Base-by-base conservation (phyloP, 176 grass and related monocot genomes). In the Cocos nucifera region DNA sequence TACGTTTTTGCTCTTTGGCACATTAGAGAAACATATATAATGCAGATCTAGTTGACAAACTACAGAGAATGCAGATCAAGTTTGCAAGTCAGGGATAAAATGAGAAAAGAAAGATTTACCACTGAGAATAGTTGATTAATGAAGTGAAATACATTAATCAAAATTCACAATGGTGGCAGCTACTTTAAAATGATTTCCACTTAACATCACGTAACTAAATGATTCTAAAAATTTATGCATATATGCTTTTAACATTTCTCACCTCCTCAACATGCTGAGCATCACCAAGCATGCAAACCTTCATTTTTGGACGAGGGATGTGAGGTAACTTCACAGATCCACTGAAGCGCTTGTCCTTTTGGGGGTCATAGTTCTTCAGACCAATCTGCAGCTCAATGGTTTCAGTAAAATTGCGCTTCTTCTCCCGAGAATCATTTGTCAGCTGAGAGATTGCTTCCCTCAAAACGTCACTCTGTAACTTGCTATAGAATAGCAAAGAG, bases 241-340 rank as follows among this genome's bases (percentile, higher is more conserved):
- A 44, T 14, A 44, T 12, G 10, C 35, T 14, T 12, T 27, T 44
- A 12, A 44, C 4, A 44, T 18, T 22, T 15, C 17, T 62, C 62
- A 73, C 70, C 70, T 73, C 70, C 58, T 54, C 70, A n/a, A 73
- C 59, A 54, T 73, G 70, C 22, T 73, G 70, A 23, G 70, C 70
- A 44, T 73, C 70, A 22, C 70, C 70, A 35, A 73, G 59, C 70
- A 73, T 73, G 24, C 70, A 73, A 4, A 73, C 59, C 59, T 73
- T 73, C 70, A 73, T 73, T 28, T 73, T 73, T 6, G 70, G 70
- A 19, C 70, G 70, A 51, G 70, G 70, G 62, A 73, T 73, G 54
- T 73, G 70, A 12, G 70, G 70, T 2, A 73, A 26, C 58, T 73
- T 73, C 49, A 73, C 58, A 35, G 70, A 62, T 2, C 70, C 70